Percentiles rank a stretch among this genome's conserved stretches.
These are phyloP conservation scores for Delonix regia DNA, from an alignment of 306 rosid genomes.

Conservation along the genomic window DNA sequence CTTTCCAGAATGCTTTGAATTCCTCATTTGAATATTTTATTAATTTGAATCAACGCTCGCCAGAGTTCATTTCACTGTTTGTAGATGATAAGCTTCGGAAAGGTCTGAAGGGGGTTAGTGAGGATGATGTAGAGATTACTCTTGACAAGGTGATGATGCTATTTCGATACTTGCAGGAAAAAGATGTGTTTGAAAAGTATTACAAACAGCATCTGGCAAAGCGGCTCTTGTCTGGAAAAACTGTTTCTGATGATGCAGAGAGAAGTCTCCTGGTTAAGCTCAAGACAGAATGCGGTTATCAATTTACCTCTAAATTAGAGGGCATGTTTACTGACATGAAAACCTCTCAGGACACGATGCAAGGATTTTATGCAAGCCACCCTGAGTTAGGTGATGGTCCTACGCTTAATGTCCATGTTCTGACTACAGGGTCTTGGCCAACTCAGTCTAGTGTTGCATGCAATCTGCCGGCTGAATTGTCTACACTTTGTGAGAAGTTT, in stretches of 20 bases:
- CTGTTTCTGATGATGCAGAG: slow-evolving; percentile 93
- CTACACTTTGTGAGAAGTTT: slow-evolving; percentile 81
- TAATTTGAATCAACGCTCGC: slow-evolving; percentile 85
- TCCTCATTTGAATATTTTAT: slow-evolving; percentile 89
- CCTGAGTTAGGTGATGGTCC: slow-evolving; percentile 80
- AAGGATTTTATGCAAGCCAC: slow-evolving; percentile 74
- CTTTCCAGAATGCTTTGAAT: slow-evolving; percentile 89
- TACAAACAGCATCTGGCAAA: slow-evolving; percentile 96
- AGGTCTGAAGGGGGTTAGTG: slow-evolving; percentile 92
- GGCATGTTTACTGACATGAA: slow-evolving; percentile 99
- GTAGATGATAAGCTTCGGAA: slow-evolving; percentile 93
- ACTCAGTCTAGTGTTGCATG: slow-evolving; percentile 83
- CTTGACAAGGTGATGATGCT: slow-evolving; percentile 98
- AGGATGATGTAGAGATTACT: slow-evolving; percentile 87
- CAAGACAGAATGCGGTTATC: slow-evolving; percentile 95
- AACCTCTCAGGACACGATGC: slow-evolving; percentile 91
- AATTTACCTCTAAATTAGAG: slow-evolving; percentile 90
- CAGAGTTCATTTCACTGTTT: slow-evolving; percentile 86
- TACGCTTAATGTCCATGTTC: slow-evolving; percentile 84
- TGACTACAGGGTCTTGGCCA: slow-evolving; percentile 98
- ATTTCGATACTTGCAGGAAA: slow-evolving; percentile 88
- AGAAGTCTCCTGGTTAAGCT: slow-evolving; percentile 94
- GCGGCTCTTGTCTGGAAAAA: slow-evolving; percentile 90
- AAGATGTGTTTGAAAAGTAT: slow-evolving; percentile 90
- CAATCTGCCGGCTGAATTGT: slow-evolving; percentile 90